Percentiles rank a stretch among this genome's conserved stretches.
phyloP scores from a whole-genome alignment of 2,329 filamentous ascomycete species.

The Onygenales sp. region DNA sequence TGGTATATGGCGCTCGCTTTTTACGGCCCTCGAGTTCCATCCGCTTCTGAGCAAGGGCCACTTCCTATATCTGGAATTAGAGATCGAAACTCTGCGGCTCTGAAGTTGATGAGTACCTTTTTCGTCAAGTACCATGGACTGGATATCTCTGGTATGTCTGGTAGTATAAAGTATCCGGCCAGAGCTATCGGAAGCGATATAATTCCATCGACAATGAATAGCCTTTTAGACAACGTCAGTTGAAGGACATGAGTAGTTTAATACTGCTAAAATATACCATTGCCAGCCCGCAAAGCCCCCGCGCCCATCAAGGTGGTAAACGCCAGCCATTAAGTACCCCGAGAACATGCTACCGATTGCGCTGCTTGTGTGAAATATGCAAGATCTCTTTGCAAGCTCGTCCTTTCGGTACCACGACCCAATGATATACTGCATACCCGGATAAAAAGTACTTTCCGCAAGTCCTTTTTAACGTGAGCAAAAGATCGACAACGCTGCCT shows the following conservation, averaged over 20 bases:
- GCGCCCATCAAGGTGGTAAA: conserved; percentile 41
- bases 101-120: conserved; percentile 15
- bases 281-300: conserved; percentile 46
- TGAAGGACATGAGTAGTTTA: background rate
- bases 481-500: background rate
- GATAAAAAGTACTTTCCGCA: conserved; percentile 43
- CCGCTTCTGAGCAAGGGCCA: conserved; percentile 37
- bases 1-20: conserved; percentile 37
- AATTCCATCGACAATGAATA: conserved; percentile 46
- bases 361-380: conserved; percentile 43
- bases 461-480: conserved; percentile 23
- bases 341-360: conserved; percentile 36
- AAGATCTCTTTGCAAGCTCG: conserved; percentile 44
- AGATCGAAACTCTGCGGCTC: background rate
- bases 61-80: conserved; percentile 23
- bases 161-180: conserved; percentile 39
- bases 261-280: conserved; percentile 21
- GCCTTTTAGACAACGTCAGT: conserved; percentile 17
- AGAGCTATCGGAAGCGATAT: conserved; percentile 46
- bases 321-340: conserved; percentile 47
- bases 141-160: conserved; percentile 43
- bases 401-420: conserved; percentile 43
- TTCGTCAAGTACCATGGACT: conserved; percentile 40
- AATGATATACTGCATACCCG: conserved; percentile 44
- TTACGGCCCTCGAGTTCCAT: conserved; percentile 43